Evolutionary conservation across 257 asterid genomes (phyloP).

Genomic region (Fraxinus anomala): DNA sequence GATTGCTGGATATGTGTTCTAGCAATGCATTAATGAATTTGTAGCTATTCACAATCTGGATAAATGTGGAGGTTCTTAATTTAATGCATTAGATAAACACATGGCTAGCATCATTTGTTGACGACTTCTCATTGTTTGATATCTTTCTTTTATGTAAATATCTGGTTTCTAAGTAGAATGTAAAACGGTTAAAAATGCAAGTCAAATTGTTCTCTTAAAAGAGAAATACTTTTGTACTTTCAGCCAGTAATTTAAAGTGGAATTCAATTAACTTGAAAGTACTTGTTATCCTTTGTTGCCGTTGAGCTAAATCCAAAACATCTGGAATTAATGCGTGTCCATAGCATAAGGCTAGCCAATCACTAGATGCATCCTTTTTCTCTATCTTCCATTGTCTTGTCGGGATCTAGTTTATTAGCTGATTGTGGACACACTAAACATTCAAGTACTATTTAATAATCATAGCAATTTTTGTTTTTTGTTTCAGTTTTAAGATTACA

Average conservation of each 20-base stretch:
- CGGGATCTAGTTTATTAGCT: background rate
- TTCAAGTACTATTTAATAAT: background rate
- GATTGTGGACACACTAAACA: background rate
- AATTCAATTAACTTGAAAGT: background rate
- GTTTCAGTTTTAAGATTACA: background rate
- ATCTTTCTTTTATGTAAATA: constrained; percentile 16
- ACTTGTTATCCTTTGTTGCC: background rate
- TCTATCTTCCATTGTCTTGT: background rate
- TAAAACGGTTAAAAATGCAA: constrained; percentile 8
- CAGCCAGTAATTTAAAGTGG: background rate
- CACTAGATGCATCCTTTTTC: background rate
- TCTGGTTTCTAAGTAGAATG: background rate
- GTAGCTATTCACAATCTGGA: background rate
- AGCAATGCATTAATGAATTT: constrained; percentile 10
- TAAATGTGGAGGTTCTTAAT: background rate
- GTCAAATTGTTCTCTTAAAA: background rate
- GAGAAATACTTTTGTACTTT: constrained; percentile 17
- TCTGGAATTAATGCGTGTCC: background rate
- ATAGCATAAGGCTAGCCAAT: background rate
- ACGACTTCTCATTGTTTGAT: background rate
- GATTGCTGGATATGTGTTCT: constrained; percentile 16
- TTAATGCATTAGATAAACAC: constrained; percentile 9
- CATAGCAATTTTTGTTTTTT: background rate
- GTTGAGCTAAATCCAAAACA: background rate
- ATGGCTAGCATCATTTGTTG: constrained; percentile 12